These are phyloP conservation scores for Emmonsiellopsis sp. DNA, from an alignment of 2,329 filamentous ascomycete genomes.

Conservation along the genomic window DNA sequence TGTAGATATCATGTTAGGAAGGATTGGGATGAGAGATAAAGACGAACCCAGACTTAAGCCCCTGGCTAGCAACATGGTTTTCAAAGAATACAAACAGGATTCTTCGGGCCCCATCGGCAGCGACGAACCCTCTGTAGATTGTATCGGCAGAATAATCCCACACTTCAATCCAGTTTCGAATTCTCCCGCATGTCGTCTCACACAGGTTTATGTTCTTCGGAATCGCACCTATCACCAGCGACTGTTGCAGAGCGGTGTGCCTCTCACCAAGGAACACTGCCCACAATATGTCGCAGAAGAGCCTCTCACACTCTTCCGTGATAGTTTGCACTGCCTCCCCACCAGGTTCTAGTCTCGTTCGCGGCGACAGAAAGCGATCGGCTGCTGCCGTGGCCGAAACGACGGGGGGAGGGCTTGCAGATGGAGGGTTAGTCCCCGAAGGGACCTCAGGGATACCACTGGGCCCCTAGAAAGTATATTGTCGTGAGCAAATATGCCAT, in stretches of 20 bases:
- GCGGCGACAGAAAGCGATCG: not conserved
- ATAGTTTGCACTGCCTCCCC: slow-evolving; percentile 94
- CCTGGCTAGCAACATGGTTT: slow-evolving; percentile 57
- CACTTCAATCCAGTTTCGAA: slow-evolving; percentile 29
- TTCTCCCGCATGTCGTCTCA: slow-evolving; percentile 18
- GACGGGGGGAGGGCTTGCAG: slow-evolving; percentile 82
- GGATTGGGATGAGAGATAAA: not conserved
- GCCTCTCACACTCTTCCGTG: slow-evolving; percentile 99
- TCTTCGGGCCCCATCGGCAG: slow-evolving; percentile 59
- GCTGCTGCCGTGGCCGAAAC: slow-evolving; percentile 49
- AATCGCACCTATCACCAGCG: slow-evolving; percentile 73
- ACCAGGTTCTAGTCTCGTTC: slow-evolving; percentile 36
- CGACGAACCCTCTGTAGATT: slow-evolving; percentile 78
- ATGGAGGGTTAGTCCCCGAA: slow-evolving; percentile 75
- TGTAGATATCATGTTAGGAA: not conserved
- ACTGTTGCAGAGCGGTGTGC: slow-evolving; percentile 65
- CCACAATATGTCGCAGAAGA: slow-evolving; percentile 95
- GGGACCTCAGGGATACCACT: slow-evolving; percentile 95
- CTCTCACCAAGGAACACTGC: slow-evolving; percentile 94
- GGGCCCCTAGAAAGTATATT: slow-evolving; percentile 50
- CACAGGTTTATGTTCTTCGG: slow-evolving; percentile 21
- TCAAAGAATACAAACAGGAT: slow-evolving; percentile 86
- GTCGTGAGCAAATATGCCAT: slow-evolving; percentile 2
- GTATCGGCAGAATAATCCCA: slow-evolving; percentile 73
- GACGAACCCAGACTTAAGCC: slow-evolving; percentile 79